phyloP scores from a whole-genome alignment of 1,284 basidiomycete species.

The Leccinum insigne region DNA sequence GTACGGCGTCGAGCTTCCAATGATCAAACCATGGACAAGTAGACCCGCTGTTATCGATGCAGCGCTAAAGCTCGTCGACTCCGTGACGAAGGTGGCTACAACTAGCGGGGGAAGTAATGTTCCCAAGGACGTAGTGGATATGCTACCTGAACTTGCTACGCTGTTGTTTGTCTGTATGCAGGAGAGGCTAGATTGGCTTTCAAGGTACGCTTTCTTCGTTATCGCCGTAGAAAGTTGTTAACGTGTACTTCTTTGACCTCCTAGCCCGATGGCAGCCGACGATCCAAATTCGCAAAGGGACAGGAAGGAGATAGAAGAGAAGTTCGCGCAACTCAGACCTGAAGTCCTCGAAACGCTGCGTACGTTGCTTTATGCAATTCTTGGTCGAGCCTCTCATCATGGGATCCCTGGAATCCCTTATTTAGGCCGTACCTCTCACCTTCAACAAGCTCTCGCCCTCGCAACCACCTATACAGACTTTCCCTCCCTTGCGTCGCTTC shows the following conservation, averaged over 20 bases:
- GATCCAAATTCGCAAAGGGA: constrained; percentile 52
- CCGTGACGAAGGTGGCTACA: constrained; percentile 49
- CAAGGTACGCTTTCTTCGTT: constrained; percentile 45
- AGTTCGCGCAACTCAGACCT: constrained; percentile 69
- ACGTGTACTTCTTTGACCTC: constrained; percentile 1
- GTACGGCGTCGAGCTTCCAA: constrained; percentile 77
- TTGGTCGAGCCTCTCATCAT: background rate
- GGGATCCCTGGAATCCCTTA: background rate
- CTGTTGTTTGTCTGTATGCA: constrained; percentile 71
- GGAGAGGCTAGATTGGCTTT: constrained; percentile 71
- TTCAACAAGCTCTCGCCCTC: constrained; percentile 72
- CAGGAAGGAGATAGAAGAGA: constrained; percentile 56
- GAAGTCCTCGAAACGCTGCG: constrained; percentile 76
- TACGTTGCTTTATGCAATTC: constrained; percentile 36
- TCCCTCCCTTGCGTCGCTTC: constrained; percentile 78
- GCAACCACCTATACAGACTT: constrained; percentile 90
- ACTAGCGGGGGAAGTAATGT: constrained; percentile 27
- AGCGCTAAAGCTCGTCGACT: constrained; percentile 71
- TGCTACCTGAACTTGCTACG: constrained; percentile 69
- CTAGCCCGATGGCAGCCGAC: constrained; percentile 46
- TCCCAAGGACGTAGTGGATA: constrained; percentile 49
- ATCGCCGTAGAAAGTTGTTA: background rate
- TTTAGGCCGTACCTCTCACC: constrained; percentile 58
- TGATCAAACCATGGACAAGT: constrained; percentile 87
- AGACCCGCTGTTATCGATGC: constrained; percentile 66